Evolutionary conservation across 768 basidiomycete species (phyloP), one percentile per base, ranked within the genome.

Genomic region (Mrakia blollopis): DNA sequence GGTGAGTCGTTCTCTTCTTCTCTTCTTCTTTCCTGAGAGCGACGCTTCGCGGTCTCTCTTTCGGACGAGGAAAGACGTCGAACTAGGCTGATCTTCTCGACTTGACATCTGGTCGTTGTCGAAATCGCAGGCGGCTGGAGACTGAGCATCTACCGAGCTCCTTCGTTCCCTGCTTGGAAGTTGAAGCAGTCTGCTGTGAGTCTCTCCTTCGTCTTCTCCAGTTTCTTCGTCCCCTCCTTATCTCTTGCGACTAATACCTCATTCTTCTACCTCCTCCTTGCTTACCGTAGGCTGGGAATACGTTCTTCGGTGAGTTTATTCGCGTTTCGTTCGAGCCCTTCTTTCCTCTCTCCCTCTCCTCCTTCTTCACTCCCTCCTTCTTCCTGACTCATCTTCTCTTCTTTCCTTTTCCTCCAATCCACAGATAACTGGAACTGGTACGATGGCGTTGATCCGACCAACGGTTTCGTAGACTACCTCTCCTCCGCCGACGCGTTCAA

Each of bases 381-480:
- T 9, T 65, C 63, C 47, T 21, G 10, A 50, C 47, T 50, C 11
- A 6, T 18, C 13, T 18, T 21, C 47, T 21, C 16, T 50, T 21
- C 47, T 50, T 3, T 2, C 14, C 62, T 63, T 23, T 1, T 63
- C 21, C 63, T 25, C 37, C 32, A 0, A 18, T 37, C 21, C 63
- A 18, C 23, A 65, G 73, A 75, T 54, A 35, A 50, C 14, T 75
- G 63, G 65, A 18, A 37, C 32, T 75, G 47, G 50, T 75, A 39
- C 54, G 16, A 13, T 6, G 74, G 54, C 11, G 18, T n/a, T 8
- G 74, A 75, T 52, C 74, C 74, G 3, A 75, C 74, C 10, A 68
- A 75, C 37, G 74, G 74, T 21, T 75, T 68, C 39, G 74, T 75
- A 1, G 65, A 75, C 39, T 75, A 75, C 52, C 32, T 75, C 25